Evolutionary conservation across 164 flowering plant genomes (phyloP).

Genomic region (Annona squamosa): DNA sequence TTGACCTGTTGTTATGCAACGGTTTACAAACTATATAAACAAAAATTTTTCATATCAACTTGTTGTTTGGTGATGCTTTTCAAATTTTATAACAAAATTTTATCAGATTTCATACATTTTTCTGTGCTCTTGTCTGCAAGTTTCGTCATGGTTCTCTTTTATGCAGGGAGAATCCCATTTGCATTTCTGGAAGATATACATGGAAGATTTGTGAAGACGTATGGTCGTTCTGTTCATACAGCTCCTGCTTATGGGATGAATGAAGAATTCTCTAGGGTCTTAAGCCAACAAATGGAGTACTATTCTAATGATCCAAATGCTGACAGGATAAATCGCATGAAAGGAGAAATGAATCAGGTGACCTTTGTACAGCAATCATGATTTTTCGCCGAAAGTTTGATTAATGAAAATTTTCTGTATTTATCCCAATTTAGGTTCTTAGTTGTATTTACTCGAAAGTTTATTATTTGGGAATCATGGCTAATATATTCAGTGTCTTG

Average conservation of each 20-base stretch:
- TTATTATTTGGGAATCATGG: too few species aligned
- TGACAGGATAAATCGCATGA: conserved; percentile 69
- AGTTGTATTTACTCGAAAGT: too few species aligned
- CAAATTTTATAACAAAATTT: not conserved
- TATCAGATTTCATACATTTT: not conserved
- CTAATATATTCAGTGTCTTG: too few species aligned
- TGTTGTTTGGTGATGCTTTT: not conserved
- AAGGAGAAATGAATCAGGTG: conserved; percentile 91
- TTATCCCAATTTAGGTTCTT: too few species aligned
- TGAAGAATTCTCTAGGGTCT: conserved; percentile 84
- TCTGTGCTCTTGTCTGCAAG: not conserved
- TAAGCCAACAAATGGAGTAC: conserved; percentile 77
- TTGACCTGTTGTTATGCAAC: not conserved
- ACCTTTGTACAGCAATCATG: not conserved
- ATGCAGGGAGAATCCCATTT: conserved; percentile 82
- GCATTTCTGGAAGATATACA: conserved; percentile 89
- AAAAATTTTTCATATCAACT: not conserved
- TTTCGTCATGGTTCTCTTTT: not conserved
- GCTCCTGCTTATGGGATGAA: conserved; percentile 89
- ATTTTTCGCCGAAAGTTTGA: not conserved
- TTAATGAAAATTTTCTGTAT: too few species aligned
- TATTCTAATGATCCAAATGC: conserved; percentile 81
- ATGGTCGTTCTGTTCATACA: conserved; percentile 62
- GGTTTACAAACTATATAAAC: not conserved
- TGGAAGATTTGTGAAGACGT: conserved; percentile 75